Evolutionary conservation across 768 basidiomycete species (phyloP).

Genomic region (Fomitopsis pulvina): DNA sequence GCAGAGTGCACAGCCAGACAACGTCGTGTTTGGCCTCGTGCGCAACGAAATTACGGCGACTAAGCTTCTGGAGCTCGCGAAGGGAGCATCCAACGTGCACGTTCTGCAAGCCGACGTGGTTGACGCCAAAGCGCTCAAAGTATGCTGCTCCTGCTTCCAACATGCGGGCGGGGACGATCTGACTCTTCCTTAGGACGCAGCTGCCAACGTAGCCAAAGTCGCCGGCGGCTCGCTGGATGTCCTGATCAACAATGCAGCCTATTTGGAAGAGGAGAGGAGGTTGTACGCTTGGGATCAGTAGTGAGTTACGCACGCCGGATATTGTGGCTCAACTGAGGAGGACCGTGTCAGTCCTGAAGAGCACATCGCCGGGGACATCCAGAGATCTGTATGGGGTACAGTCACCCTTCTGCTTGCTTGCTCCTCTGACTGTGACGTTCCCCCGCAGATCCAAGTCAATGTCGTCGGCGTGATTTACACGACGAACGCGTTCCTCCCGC

Average conservation of each 20-base stretch:
- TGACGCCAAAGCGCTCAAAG: conserved; percentile 23
- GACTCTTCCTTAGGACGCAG: conserved; percentile 18
- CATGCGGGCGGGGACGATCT: background rate
- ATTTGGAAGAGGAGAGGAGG: conserved; percentile 7
- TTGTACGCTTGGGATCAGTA: conserved; percentile 17
- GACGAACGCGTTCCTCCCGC: conserved; percentile 33
- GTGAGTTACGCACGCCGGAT: background rate
- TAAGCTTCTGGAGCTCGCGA: conserved; percentile 9
- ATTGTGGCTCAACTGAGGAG: background rate
- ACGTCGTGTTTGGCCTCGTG: conserved; percentile 19
- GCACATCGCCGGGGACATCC: conserved; percentile 19
- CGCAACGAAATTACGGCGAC: conserved; percentile 13
- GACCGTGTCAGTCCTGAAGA: background rate
- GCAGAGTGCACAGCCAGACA: background rate
- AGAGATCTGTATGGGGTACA: conserved; percentile 14
- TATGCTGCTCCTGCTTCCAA: conserved; percentile 4
- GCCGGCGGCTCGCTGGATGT: conserved; percentile 29
- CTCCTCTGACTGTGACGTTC: background rate
- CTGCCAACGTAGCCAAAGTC: conserved; percentile 19
- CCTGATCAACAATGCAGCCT: conserved; percentile 33
- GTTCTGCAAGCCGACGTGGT: conserved; percentile 32
- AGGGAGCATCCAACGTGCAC: conserved; percentile 23
- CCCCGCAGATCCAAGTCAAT: conserved; percentile 26
- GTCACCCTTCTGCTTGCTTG: background rate
- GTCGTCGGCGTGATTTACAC: conserved; percentile 29